These are phyloP conservation scores for Salvia splendens DNA, from an alignment of 257 asterid genomes.

Conservation along the genomic window DNA sequence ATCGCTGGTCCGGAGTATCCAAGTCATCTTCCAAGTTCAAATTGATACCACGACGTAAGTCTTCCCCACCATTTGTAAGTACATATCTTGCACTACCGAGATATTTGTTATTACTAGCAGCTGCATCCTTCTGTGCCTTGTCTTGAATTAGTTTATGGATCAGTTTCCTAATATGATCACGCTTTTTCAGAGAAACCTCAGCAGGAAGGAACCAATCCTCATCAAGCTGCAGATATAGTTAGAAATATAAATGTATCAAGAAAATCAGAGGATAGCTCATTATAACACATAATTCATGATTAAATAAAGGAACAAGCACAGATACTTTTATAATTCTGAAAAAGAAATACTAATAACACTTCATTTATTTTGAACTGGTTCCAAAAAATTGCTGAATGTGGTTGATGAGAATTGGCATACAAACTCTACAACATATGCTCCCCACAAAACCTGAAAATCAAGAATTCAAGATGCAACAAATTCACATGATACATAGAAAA, in stretches of 20 bases:
- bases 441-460: background rate
- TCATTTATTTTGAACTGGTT: background rate
- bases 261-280: constrained; percentile 3
- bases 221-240: constrained; percentile 58
- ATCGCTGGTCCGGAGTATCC: constrained; percentile 30
- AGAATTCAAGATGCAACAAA: background rate
- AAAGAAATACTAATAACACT: background rate
- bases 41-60: constrained; percentile 32
- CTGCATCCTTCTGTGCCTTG: constrained; percentile 42
- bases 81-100: constrained; percentile 24
- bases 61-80: constrained; percentile 31
- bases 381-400: too few relatives aligned
- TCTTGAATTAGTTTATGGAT: constrained; percentile 47
- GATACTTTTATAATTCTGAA: constrained; percentile 11
- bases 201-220: constrained; percentile 75
- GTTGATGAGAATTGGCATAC: background rate
- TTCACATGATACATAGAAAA: background rate
- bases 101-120: constrained; percentile 31
- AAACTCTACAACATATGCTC: constrained; percentile 6
- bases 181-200: constrained; percentile 75
- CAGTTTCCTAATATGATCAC: constrained; percentile 58
- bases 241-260: background rate
- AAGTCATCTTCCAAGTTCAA: constrained; percentile 30
- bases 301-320: constrained; percentile 10
- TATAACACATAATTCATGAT: background rate